phyloP scores from a whole-genome alignment of 306 rosid genomes.

The Lotus japonicus region DNA sequence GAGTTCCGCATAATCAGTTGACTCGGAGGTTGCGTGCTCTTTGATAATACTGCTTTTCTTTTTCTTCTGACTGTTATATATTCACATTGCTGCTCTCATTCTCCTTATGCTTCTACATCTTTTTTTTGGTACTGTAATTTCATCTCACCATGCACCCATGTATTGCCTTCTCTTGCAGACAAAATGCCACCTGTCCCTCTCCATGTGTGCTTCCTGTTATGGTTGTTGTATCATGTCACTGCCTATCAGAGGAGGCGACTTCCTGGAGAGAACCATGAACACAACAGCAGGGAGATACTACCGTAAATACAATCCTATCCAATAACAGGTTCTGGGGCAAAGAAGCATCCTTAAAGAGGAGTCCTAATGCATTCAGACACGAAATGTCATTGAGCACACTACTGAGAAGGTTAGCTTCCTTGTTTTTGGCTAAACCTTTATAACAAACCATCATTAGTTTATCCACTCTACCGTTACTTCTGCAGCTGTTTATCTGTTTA shows the following conservation, averaged over 20 bases:
- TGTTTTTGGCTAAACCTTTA: background rate
- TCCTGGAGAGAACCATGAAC: background rate
- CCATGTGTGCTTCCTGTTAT: no score
- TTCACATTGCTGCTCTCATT: no score
- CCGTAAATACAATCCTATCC: conserved; percentile 1
- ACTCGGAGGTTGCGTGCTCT: conserved; percentile 4
- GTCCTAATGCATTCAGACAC: background rate
- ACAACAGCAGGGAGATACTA: background rate
- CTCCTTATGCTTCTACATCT: no score
- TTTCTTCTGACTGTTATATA: no score
- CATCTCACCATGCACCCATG: no score
- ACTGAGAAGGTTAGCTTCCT: background rate
- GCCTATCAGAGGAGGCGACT: background rate
- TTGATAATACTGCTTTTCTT: background rate
- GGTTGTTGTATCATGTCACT: background rate
- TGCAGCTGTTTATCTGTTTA: background rate
- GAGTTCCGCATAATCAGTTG: conserved; percentile 1
- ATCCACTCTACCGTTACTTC: background rate
- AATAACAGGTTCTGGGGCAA: background rate
- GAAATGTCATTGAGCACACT: background rate
- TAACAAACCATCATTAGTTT: background rate
- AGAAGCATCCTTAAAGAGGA: background rate
- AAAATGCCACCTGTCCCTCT: no score
- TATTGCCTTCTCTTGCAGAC: no score
- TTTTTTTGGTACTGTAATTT: no score